These are phyloP conservation scores for Fusarium temperatum DNA, from an alignment of 2,329 filamentous ascomycete species.

Conservation along the genomic window DNA sequence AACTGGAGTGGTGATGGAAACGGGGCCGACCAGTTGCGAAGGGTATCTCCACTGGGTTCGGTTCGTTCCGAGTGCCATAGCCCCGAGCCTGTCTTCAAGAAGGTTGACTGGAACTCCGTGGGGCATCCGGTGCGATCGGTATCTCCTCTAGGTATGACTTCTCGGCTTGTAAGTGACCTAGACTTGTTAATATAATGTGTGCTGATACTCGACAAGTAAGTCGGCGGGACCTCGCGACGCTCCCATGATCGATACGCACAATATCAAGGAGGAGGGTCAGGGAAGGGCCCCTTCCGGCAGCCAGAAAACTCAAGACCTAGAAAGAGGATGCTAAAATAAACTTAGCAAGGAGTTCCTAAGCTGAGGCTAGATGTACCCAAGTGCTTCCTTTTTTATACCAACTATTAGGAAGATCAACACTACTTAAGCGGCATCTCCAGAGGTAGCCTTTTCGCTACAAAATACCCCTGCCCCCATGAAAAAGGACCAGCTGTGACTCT, in stretches of 20 bases:
- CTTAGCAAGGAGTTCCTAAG: no score
- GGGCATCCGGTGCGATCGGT: background rate
- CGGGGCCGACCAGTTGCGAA: no score
- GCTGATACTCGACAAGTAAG: background rate
- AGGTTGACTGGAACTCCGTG: background rate
- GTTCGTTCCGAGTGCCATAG: background rate
- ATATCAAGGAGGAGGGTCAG: background rate
- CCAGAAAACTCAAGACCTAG: no score
- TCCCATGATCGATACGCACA: background rate
- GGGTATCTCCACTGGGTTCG: background rate
- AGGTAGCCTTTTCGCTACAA: no score
- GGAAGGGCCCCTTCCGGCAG: no score
- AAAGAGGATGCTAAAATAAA: no score
- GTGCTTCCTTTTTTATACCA: no score
- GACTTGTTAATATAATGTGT: background rate
- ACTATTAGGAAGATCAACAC: no score
- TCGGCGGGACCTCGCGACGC: background rate
- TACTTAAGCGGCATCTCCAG: no score
- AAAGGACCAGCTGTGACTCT: no score
- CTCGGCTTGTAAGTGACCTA: background rate
- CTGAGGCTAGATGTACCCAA: no score
- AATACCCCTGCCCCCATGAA: no score
- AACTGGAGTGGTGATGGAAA: background rate
- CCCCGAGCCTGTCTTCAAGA: background rate
- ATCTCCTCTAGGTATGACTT: background rate